Conservation (phyloP, 345 rosid genomes). For the Brassica cretica region DNA sequence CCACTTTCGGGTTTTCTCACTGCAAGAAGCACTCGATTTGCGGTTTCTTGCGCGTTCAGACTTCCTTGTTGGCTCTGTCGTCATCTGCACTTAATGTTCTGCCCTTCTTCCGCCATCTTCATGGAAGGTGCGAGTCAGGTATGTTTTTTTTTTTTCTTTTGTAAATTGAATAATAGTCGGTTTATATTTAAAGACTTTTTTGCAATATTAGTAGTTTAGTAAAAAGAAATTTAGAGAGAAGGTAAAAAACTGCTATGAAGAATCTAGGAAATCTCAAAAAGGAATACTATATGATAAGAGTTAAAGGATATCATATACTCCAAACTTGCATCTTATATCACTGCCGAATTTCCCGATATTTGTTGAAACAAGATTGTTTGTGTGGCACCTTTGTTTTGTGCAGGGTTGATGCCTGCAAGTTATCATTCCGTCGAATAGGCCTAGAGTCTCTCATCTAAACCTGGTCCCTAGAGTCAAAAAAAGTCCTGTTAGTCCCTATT, state of each 20-base stretch:
- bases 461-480: constrained; percentile 29
- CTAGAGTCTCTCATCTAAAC: constrained; percentile 38
- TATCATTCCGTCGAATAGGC: constrained; percentile 43
- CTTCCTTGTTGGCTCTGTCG: background rate
- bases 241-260: background rate
- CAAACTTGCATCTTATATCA: constrained; percentile 10
- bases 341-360: constrained; percentile 35
- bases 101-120: constrained; percentile 44
- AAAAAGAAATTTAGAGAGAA: constrained; percentile 18
- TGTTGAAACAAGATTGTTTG: constrained; percentile 7
- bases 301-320: constrained; percentile 6
- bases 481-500: constrained; percentile 36
- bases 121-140: constrained; percentile 55
- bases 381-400: constrained; percentile 25
- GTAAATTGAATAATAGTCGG: constrained; percentile 38
- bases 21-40: background rate
- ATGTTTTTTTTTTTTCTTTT: constrained; percentile 36
- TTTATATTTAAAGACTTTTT: background rate
- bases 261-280: constrained; percentile 22
- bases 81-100: constrained; percentile 64
- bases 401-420: constrained; percentile 65
- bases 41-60: background rate
- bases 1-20: background rate
- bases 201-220: background rate
- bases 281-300: background rate